Percentiles rank a stretch among this genome's conserved stretches.
Conservation (phyloP, 176 grass and related monocot genomes). For the Secale cereale region DNA sequence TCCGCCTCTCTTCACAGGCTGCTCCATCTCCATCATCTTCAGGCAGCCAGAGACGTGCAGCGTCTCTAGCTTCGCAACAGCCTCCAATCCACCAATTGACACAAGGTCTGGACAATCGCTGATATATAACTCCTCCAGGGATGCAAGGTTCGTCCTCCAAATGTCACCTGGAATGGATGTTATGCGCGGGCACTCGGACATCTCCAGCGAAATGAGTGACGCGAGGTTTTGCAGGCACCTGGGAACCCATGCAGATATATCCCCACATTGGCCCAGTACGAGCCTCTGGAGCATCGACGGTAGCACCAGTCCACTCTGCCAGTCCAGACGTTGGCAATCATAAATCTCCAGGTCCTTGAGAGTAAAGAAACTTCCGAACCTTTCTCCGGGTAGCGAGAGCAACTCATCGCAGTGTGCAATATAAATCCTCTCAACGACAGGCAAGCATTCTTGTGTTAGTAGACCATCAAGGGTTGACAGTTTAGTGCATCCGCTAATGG, state of each 20-base stretch:
- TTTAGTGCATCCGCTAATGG: rapidly evolving
- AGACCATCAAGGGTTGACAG: background rate
- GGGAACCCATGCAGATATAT: background rate
- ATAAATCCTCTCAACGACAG: background rate
- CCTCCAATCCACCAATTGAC: background rate
- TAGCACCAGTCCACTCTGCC: slow-evolving; percentile 2
- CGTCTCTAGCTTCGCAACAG: background rate
- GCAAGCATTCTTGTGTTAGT: background rate
- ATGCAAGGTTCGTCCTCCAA: background rate
- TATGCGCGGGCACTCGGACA: background rate
- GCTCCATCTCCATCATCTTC: background rate
- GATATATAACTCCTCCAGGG: background rate
- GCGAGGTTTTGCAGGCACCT: background rate
- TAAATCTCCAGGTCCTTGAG: background rate
- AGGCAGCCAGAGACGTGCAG: background rate
- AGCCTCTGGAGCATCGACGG: background rate
- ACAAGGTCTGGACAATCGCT: background rate
- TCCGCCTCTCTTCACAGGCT: background rate
- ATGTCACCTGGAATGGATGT: background rate
- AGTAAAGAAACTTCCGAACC: background rate
- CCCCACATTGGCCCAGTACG: background rate
- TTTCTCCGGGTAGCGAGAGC: background rate
- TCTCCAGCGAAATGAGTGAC: background rate
- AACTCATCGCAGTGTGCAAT: rapidly evolving
- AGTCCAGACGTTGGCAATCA: background rate